Evolutionary conservation across 2,329 filamentous ascomycete genomes (phyloP), one percentile per base, ranked within the genome.

Genomic region (Aspergillus novofumigatus): DNA sequence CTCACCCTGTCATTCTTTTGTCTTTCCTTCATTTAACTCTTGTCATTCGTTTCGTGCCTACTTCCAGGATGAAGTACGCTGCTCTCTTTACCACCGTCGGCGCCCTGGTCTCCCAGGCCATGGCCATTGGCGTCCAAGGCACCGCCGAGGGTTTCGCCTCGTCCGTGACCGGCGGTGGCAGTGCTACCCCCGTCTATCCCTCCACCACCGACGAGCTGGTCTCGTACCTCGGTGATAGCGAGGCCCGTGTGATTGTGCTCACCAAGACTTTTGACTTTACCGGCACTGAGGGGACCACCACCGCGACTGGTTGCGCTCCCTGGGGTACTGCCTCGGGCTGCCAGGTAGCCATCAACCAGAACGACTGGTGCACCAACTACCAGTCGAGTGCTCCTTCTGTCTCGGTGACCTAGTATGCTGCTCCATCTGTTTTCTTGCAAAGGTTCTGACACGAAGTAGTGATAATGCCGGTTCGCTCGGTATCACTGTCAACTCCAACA

Each of bases 131-230:
- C 48, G 64, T 66, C 49, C 54, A 66, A 20, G 70, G 70, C 35
- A 55, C 75, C 32, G 72, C 78, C n/a, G 74, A 78, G 60, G 80
- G 80, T 55, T 81, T 81, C 58, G 80, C 78, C 17, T 70, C 74
- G 57, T 81, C 82, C 49, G 81, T 83, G 26, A 87, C 85, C 20
- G 85, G 85, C 41, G 85, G 85, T 66, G 84, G 83, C 53, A 76
- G 64, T 57, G 83, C 81, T 25, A 72, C 76, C 8, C 69, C 81
- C 29, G 82, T 82, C 20, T 82, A 83, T 63, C 84, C 84, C 8
- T 74, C 69, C 21, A 81, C 76, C 51, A 84, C 71, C 45, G 77
- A 73, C 25, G 77, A 88, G 78, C 80, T 87, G 50, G 80, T 82
- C 69, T 78, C 75, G 45, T 87, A 86, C 73, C 80, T 88, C 4